Conservation (phyloP, 2,329 filamentous ascomycete species). For the Arthrobotrys entomopaga region DNA sequence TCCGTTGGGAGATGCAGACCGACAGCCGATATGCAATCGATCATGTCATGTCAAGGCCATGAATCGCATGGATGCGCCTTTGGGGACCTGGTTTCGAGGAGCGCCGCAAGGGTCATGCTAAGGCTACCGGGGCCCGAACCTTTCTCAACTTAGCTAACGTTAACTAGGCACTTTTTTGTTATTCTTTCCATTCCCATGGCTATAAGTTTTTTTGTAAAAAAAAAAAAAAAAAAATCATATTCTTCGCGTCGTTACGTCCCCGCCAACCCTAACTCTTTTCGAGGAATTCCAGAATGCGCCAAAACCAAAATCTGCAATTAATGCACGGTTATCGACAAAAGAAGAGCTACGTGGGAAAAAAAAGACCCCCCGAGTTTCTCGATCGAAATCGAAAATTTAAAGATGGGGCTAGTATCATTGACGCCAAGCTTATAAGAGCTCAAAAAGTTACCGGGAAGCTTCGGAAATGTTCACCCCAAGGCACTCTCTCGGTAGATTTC, state of each 20-base stretch:
- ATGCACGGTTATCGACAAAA: slow-evolving; percentile 36
- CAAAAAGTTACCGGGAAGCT: slow-evolving; percentile 22
- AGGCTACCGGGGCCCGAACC: neutral
- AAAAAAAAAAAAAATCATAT: no score
- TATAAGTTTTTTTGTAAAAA: neutral
- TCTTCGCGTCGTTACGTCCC: slow-evolving; percentile 2
- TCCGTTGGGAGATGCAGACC: slow-evolving; percentile 3
- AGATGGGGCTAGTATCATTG: neutral
- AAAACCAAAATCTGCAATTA: slow-evolving; percentile 4
- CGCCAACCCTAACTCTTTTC: neutral
- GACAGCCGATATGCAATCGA: slow-evolving; percentile 4
- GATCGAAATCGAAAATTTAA: no score
- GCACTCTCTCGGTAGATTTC: slow-evolving; percentile 38
- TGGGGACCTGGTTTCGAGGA: slow-evolving; percentile 22
- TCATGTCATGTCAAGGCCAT: slow-evolving; percentile 43
- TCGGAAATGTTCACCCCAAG: slow-evolving; percentile 23
- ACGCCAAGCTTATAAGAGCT: slow-evolving; percentile 13
- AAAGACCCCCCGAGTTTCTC: neutral
- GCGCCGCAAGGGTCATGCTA: slow-evolving; percentile 17
- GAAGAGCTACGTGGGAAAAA: neutral
- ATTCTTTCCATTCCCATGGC: neutral
- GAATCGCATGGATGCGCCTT: slow-evolving; percentile 13
- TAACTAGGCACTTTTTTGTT: neutral
- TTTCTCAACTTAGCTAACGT: neutral
- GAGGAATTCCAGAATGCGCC: no score